Base-by-base conservation (phyloP, 768 basidiomycete genomes). In the Lentinula guzmanii region DNA sequence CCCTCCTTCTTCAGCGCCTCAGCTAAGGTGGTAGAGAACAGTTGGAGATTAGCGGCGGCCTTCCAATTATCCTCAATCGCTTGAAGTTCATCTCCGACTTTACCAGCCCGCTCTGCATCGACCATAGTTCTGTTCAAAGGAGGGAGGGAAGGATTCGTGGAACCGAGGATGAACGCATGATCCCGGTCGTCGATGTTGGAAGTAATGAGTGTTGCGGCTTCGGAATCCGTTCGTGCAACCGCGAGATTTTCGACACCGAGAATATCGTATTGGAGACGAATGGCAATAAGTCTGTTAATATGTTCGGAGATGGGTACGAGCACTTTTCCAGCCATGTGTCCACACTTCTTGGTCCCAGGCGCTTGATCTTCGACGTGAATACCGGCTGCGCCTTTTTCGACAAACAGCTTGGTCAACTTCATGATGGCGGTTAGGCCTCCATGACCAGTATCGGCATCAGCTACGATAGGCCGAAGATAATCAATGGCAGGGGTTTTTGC, bases 301-400 rank as follows among this genome's bases (percentile, higher is more conserved):
- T 99, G 97, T 79, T 98, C 97, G 48, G 86, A 85, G 70, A 98
- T 94, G 43, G 97, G 95, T 10, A 99, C 97, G 68, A 99, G 87
- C 50, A 98, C 96, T 73, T 98, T 95, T 60, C 91, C 93, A 10
- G 90, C 95, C 92, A 94, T 94, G 72, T 94, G 92, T 28, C 91
- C 90, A 64, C 90, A 91, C 70, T 99, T 99, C 79, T 99, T 98
- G 18, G 96, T 97, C 21, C 95, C 95, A 0, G 95, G 89, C 11
- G 95, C 95, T 74, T 99, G 97, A 70, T 99, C 97, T 70, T 99
- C 97, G 70, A 99, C 82, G 72, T 99, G 97, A 58, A 99, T 93
- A 21, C 96, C 97, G 15, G 97, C 95, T 0, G 97, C 97, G 64
- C 97, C 96, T 68, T 94, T 92, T 77, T 99, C 97, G 65, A 98